These are phyloP conservation scores for Aureoboletus auriporus DNA, from an alignment of 768 basidiomycete species.

Conservation along the genomic window DNA sequence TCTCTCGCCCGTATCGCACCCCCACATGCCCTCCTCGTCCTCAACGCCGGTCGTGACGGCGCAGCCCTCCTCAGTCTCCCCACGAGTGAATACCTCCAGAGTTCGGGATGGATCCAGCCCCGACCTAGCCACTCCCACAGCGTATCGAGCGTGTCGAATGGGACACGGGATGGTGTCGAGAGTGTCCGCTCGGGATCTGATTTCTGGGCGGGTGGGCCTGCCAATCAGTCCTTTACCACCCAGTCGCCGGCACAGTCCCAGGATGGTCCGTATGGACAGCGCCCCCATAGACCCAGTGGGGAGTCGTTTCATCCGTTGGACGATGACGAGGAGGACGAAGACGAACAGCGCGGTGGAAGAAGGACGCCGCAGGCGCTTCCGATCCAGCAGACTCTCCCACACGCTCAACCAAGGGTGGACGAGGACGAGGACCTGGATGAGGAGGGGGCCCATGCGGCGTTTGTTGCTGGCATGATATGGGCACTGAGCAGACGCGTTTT, in stretches of 20 bases:
- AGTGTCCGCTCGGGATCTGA: conserved; percentile 67
- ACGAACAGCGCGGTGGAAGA: conserved; percentile 13
- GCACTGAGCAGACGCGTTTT: conserved; percentile 66
- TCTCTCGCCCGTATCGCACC: conserved; percentile 65
- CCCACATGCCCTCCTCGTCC: conserved; percentile 75
- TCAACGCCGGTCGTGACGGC: conserved; percentile 76
- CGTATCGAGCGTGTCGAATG: conserved; percentile 6
- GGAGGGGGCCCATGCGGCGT: conserved; percentile 76
- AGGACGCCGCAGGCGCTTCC: conserved; percentile 19
- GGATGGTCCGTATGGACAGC: conserved; percentile 14
- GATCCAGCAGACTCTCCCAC: no score
- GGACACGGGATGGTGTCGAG: conserved; percentile 29
- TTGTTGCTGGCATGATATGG: conserved; percentile 86
- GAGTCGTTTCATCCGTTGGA: conserved; percentile 33
- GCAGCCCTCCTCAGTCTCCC: conserved; percentile 79
- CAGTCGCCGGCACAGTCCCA: conserved; percentile 4
- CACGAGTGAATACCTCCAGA: conserved; percentile 83
- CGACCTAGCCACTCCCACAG: conserved; percentile 14
- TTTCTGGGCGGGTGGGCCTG: conserved; percentile 57
- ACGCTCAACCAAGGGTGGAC: neutral
- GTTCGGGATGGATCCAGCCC: conserved; percentile 62
- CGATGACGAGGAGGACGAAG: conserved; percentile 21
- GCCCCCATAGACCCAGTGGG: conserved; percentile 18
- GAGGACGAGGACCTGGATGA: conserved; percentile 53
- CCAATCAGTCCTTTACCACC: conserved; percentile 10